Conservation (phyloP, 257 asterid species). For the Prunella vulgaris region DNA sequence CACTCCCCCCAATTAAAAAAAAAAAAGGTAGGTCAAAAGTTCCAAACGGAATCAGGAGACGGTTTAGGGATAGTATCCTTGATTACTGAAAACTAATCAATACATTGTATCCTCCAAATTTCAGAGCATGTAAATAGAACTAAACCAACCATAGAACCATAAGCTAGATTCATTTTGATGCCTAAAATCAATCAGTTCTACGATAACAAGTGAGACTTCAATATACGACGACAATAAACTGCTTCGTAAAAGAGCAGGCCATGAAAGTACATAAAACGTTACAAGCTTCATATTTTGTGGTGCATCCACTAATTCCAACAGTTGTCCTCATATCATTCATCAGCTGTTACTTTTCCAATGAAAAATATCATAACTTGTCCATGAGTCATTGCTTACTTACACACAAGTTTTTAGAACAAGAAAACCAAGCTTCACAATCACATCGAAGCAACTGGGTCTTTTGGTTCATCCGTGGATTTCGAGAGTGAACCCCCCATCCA, state of each 20-base stretch:
- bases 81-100: not conserved
- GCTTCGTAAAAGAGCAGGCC: slow-evolving; percentile 22
- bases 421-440: slow-evolving; percentile 28
- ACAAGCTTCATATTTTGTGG: not conserved
- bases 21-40: not conserved
- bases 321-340: not conserved
- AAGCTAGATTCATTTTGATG: not conserved
- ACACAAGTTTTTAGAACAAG: not conserved
- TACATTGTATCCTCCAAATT: not conserved
- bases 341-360: not conserved
- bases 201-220: not conserved
- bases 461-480: slow-evolving; percentile 20
- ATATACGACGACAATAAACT: slow-evolving; percentile 14
- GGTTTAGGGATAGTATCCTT: not conserved
- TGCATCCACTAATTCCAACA: not conserved
- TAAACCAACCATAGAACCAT: not conserved
- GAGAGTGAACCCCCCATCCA: slow-evolving; percentile 75
- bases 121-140: not conserved
- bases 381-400: slow-evolving; percentile 20
- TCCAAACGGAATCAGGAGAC: not conserved
- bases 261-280: not conserved
- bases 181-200: not conserved
- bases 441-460: slow-evolving; percentile 59
- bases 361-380: slow-evolving; percentile 12
- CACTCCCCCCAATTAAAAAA: not conserved